Evolutionary conservation across 768 basidiomycete species (phyloP).

Genomic region (Candolleomyces efflorescens): DNA sequence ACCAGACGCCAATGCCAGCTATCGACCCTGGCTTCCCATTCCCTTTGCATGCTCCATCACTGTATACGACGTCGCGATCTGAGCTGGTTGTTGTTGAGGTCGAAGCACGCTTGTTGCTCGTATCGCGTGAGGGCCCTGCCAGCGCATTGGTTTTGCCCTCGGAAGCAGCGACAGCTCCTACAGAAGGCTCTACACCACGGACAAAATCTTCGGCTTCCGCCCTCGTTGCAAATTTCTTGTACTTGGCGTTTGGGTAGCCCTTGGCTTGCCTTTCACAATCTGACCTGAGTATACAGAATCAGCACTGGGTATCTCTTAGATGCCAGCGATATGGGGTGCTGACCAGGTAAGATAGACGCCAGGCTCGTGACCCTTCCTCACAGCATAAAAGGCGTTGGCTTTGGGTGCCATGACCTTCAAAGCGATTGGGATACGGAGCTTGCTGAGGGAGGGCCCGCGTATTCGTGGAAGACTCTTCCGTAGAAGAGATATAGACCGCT

Average conservation of each 20-base stretch:
- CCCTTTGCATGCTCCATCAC: constrained; percentile 82
- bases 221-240: constrained; percentile 61
- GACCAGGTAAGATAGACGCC: constrained; percentile 77
- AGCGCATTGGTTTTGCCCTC: constrained; percentile 5
- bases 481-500: no score
- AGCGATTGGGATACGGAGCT: no score
- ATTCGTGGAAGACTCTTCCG: no score
- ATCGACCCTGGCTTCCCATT: constrained; percentile 67
- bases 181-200: constrained; percentile 10
- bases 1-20: constrained; percentile 91
- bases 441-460: no score
- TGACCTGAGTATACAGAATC: constrained; percentile 40
- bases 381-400: constrained; percentile 64
- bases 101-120: constrained; percentile 8
- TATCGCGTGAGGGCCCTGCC: neutral
- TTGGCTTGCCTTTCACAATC: constrained; percentile 70
- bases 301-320: neutral
- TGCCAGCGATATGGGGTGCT: constrained; percentile 10
- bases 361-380: constrained; percentile 53
- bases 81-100: constrained; percentile 16
- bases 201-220: constrained; percentile 60
- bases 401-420: neutral
- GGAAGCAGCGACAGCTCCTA: neutral
- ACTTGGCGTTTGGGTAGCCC: constrained; percentile 55
- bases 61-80: constrained; percentile 60